A percentile compares a stretch with the other conserved stretches of the same genome.
Conservation (phyloP, 2,329 filamentous ascomycete species). For the Pestalotiopsis sp. region DNA sequence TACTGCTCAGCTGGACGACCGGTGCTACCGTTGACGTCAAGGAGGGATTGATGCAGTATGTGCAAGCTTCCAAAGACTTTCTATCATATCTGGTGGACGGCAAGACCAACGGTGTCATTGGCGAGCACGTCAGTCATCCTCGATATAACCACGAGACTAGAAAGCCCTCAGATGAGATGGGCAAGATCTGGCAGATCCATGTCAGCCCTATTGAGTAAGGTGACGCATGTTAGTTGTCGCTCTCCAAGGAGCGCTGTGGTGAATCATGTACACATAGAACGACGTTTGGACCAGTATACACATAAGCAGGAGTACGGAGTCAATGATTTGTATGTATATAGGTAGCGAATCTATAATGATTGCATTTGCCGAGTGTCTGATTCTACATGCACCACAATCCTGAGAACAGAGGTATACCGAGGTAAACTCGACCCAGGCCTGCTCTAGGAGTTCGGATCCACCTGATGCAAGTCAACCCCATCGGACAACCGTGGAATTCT, state of each 20-base stretch:
- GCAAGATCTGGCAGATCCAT: slow-evolving; percentile 37
- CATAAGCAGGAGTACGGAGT: not conserved
- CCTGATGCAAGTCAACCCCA: not conserved
- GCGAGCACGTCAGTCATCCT: slow-evolving; percentile 49
- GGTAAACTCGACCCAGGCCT: too few relatives aligned
- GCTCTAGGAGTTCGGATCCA: too few relatives aligned
- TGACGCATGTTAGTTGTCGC: not conserved
- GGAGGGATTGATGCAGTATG: slow-evolving; percentile 62
- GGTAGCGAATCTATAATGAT: not conserved
- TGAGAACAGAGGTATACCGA: not conserved
- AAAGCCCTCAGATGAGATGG: slow-evolving; percentile 42
- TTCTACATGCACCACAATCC: not conserved
- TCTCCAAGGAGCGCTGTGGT: not conserved
- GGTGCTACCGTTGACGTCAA: slow-evolving; percentile 60
- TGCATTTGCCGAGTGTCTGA: not conserved
- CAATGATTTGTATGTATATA: not conserved
- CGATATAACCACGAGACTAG: slow-evolving; percentile 35
- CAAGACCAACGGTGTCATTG: slow-evolving; percentile 49
- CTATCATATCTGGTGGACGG: slow-evolving; percentile 48
- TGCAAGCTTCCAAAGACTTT: slow-evolving; percentile 61
- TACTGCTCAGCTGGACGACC: slow-evolving; percentile 63
- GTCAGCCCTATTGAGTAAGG: slow-evolving; percentile 21
- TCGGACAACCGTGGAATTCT: not conserved
- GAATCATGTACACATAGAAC: not conserved
- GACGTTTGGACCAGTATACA: not conserved